phyloP scores from a whole-genome alignment of 192 early-diverging fungal species.

The Dissophora ornata region DNA sequence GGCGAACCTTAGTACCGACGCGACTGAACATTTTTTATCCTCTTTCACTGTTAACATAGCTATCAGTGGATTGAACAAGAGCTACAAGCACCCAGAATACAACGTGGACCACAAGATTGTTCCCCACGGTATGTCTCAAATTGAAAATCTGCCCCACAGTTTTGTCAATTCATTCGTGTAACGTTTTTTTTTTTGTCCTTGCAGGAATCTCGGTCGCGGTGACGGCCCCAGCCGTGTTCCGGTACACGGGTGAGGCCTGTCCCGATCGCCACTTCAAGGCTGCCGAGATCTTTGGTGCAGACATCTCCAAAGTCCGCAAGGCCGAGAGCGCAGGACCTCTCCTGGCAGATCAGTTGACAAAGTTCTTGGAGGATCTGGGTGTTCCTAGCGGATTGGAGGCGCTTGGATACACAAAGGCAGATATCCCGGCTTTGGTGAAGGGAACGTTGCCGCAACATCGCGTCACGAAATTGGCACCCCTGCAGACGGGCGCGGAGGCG shows the following conservation, averaged over 20 bases:
- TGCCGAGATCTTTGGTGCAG: conserved; percentile 75
- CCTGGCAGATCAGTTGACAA: conserved; percentile 79
- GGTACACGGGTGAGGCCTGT: conserved; percentile 80
- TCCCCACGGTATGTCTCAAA: conserved; percentile 25
- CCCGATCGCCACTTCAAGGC: conserved; percentile 90
- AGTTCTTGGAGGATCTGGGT: conserved; percentile 78
- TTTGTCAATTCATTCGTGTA: not conserved
- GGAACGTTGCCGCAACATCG: conserved; percentile 93
- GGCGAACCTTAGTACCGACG: no score
- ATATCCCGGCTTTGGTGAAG: conserved; percentile 80
- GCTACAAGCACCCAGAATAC: conserved; percentile 86
- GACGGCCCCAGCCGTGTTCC: conserved; percentile 91
- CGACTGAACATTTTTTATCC: no score
- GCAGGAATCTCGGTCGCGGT: conserved; percentile 88
- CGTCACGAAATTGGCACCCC: conserved; percentile 90
- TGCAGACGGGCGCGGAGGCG: conserved; percentile 70
- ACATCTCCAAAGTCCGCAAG: conserved; percentile 64
- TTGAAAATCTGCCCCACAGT: no score
- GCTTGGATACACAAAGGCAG: conserved; percentile 75
- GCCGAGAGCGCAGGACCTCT: conserved; percentile 77
- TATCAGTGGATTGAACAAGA: conserved; percentile 86
- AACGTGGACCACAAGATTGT: conserved; percentile 79
- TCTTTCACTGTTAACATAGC: conserved; percentile 47
- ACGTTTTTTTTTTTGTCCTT: conserved; percentile 5
- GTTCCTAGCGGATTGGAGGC: conserved; percentile 87